A percentile compares a stretch with the other conserved stretches of the same genome.
These are phyloP conservation scores for Filobasidium floriforme DNA, from an alignment of 768 basidiomycete genomes.

Conservation along the genomic window DNA sequence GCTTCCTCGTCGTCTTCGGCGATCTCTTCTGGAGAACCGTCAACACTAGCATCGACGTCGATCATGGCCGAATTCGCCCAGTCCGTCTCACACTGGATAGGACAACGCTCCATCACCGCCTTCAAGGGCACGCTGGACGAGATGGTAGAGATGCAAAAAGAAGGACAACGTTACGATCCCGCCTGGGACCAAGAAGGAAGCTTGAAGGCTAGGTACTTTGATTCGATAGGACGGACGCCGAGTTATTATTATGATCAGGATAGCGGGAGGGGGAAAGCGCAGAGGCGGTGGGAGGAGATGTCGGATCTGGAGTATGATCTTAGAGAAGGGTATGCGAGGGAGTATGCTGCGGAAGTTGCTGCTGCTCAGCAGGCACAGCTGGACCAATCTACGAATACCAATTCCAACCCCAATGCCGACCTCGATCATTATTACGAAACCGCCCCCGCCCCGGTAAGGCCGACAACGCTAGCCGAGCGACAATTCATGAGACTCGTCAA, in stretches of 20 bases:
- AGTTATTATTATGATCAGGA: neutral
- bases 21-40: neutral
- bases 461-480: neutral
- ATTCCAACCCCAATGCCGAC: too few relatives aligned
- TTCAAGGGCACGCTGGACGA: conserved; percentile 5
- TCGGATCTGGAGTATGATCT: neutral
- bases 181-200: neutral
- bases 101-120: neutral
- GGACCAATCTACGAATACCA: too few relatives aligned
- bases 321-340: neutral
- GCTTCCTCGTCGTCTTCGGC: too few relatives aligned
- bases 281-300: conserved; percentile 2
- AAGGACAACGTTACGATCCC: neutral
- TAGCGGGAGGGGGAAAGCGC: neutral
- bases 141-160: neutral
- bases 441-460: neutral
- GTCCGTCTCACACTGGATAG: neutral
- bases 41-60: too few relatives aligned
- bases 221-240: neutral
- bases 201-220: neutral
- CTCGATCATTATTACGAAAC: too few relatives aligned
- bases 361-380: neutral
- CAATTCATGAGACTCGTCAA: neutral
- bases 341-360: neutral
- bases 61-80: neutral